Percentiles rank a stretch among this genome's conserved stretches.
phyloP scores from a whole-genome alignment of 495 filamentous ascomycete genomes.

The Xylaria curta region DNA sequence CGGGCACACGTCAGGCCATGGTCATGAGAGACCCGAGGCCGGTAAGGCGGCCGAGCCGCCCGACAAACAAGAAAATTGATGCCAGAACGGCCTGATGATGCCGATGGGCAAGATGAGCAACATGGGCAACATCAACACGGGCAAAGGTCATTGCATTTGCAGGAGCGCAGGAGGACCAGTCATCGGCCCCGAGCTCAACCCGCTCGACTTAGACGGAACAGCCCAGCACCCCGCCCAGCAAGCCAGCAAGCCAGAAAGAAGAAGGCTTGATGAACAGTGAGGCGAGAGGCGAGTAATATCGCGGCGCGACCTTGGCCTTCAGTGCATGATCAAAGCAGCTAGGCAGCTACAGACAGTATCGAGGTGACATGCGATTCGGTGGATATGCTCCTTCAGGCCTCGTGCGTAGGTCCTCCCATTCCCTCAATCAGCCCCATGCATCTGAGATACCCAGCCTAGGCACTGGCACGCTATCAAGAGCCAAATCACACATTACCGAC shows the following conservation, averaged over 20 bases:
- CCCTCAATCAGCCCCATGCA: conserved; percentile 17
- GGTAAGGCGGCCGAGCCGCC: conserved; percentile 16
- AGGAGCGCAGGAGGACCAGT: background rate
- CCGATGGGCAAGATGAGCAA: background rate
- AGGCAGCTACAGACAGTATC: background rate
- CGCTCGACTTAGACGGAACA: background rate
- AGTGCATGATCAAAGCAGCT: background rate
- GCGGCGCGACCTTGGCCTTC: conserved; percentile 4
- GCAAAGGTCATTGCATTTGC: background rate
- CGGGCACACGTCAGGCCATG: conserved; percentile 9
- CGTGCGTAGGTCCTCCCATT: background rate
- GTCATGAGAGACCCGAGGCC: conserved; percentile 7
- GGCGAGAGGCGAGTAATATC: background rate
- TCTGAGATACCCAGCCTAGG: conserved; percentile 8
- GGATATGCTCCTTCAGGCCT: conserved; percentile 4
- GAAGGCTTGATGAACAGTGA: conserved; percentile 8
- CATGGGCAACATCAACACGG: no score
- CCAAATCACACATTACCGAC: conserved; percentile 9
- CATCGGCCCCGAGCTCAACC: background rate
- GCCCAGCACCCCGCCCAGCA: background rate
- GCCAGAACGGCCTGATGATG: conserved; percentile 5
- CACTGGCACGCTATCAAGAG: background rate
- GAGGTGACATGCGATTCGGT: conserved; percentile 5
- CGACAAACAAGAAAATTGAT: background rate
- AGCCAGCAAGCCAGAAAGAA: background rate